A percentile compares a stretch with the other conserved stretches of the same genome.
These are phyloP conservation scores for Fusarium dlaminii DNA, from an alignment of 2,329 filamentous ascomycete species.

Conservation along the genomic window DNA sequence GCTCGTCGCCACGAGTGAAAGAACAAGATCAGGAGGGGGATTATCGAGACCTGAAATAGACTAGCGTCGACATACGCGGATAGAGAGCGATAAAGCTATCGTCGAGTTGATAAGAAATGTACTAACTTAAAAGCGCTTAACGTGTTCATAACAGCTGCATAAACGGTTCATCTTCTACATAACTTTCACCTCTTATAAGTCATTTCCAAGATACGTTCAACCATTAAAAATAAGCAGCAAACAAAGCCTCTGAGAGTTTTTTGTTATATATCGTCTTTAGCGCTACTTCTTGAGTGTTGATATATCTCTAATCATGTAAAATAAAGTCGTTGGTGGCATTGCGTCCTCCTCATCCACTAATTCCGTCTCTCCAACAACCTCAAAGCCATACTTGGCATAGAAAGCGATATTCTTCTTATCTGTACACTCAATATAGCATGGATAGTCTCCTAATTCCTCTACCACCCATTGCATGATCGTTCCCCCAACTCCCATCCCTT, in stretches of 20 bases:
- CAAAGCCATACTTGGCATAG: not conserved
- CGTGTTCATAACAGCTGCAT: rapidly evolving
- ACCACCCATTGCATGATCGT: not conserved
- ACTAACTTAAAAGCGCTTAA: not conserved
- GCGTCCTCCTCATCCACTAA: not conserved
- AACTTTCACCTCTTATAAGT: not conserved
- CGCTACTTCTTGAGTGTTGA: not conserved
- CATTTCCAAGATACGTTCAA: not conserved
- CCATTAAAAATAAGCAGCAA: not conserved
- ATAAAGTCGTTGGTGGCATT: not conserved
- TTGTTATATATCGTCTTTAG: not conserved
- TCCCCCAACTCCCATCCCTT: not conserved
- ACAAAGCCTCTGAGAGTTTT: not conserved
- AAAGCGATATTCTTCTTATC: not conserved
- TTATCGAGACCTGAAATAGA: not conserved
- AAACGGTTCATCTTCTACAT: not conserved
- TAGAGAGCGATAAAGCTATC: not conserved
- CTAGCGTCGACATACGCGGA: not conserved
- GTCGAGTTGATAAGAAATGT: rapidly evolving
- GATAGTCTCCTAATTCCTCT: not conserved
- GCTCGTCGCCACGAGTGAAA: not conserved
- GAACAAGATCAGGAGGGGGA: not conserved
- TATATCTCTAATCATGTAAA: not conserved
- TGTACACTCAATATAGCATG: not conserved
- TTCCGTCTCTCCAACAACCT: not conserved